phyloP scores from a whole-genome alignment of 78 protist genomes.

The Dictyostelium firmibasis region DNA sequence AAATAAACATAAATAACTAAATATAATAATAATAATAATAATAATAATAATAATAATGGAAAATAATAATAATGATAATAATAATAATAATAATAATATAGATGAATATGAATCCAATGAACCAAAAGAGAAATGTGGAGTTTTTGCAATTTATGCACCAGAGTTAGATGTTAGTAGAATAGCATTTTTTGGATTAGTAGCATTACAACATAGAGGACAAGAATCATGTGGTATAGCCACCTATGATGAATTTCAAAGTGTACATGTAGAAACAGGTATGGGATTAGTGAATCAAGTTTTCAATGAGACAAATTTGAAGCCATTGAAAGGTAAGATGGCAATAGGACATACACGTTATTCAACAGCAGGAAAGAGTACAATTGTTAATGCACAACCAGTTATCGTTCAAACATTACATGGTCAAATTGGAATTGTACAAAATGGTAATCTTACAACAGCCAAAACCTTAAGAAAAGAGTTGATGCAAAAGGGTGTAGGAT shows the following conservation, averaged over 20 bases:
- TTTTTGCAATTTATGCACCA: slow-evolving; percentile 76
- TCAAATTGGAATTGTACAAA: slow-evolving; percentile 73
- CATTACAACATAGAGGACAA: slow-evolving; percentile 82
- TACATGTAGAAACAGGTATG: slow-evolving; percentile 81
- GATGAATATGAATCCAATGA: slow-evolving; percentile 19
- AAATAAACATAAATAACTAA: background rate
- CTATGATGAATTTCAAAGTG: slow-evolving; percentile 58
- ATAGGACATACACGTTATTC: slow-evolving; percentile 84
- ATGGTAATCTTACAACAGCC: slow-evolving; percentile 75
- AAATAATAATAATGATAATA: background rate
- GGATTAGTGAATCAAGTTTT: slow-evolving; percentile 82
- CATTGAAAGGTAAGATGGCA: slow-evolving; percentile 67
- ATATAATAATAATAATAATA: no score
- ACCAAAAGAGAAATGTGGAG: slow-evolving; percentile 83
- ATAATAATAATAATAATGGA: background rate
- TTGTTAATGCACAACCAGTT: slow-evolving; percentile 76
- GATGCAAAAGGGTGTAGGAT: slow-evolving; percentile 71
- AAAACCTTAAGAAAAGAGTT: slow-evolving; percentile 59
- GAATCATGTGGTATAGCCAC: slow-evolving; percentile 81
- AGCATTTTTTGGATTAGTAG: slow-evolving; percentile 75
- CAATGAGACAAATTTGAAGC: slow-evolving; percentile 77
- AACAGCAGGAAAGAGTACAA: slow-evolving; percentile 66
- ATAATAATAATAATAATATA: background rate
- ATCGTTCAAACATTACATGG: slow-evolving; percentile 77
- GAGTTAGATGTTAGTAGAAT: slow-evolving; percentile 71